Conservation (phyloP, 1,139 yeast genomes). For the Debaryomycetaceae sp. region DNA sequence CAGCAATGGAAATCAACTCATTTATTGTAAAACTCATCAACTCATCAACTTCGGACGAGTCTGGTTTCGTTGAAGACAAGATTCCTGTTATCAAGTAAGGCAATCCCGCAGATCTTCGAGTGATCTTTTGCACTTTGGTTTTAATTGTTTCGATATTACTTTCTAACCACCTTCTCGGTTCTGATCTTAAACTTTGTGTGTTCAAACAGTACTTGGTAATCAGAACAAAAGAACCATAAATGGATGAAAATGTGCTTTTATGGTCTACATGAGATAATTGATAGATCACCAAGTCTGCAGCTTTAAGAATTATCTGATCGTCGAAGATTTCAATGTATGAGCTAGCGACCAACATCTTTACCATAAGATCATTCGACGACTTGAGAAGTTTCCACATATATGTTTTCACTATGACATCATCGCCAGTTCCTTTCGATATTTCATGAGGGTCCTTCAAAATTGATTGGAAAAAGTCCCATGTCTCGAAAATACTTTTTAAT, state of each 20-base stretch:
- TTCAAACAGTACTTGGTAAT: slow-evolving; percentile 53
- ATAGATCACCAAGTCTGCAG: slow-evolving; percentile 47
- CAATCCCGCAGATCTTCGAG: slow-evolving; percentile 89
- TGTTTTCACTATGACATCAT: slow-evolving; percentile 55
- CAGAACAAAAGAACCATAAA: slow-evolving; percentile 72
- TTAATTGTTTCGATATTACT: slow-evolving; percentile 52
- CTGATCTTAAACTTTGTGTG: slow-evolving; percentile 23
- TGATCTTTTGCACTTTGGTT: slow-evolving; percentile 62
- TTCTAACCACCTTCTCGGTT: slow-evolving; percentile 55
- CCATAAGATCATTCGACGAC: slow-evolving; percentile 60
- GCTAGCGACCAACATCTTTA: background rate
- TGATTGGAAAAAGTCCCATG: slow-evolving; percentile 56
- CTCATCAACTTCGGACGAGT: slow-evolving; percentile 11
- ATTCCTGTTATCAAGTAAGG: slow-evolving; percentile 78
- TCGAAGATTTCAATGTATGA: background rate
- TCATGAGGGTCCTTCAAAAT: slow-evolving; percentile 58
- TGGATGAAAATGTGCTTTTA: slow-evolving; percentile 87
- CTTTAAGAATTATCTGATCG: slow-evolving; percentile 11
- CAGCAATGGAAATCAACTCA: slow-evolving; percentile 51
- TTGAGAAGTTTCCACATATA: slow-evolving; percentile 86
- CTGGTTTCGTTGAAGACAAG: slow-evolving; percentile 50
- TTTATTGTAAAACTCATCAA: slow-evolving; percentile 49
- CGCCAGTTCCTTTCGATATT: slow-evolving; percentile 22
- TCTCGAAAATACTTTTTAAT: slow-evolving; percentile 17
- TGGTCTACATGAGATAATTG: slow-evolving; percentile 78